Evolutionary conservation across 208 protist species (phyloP).

Genomic region (Trichomonas tenax): DNA sequence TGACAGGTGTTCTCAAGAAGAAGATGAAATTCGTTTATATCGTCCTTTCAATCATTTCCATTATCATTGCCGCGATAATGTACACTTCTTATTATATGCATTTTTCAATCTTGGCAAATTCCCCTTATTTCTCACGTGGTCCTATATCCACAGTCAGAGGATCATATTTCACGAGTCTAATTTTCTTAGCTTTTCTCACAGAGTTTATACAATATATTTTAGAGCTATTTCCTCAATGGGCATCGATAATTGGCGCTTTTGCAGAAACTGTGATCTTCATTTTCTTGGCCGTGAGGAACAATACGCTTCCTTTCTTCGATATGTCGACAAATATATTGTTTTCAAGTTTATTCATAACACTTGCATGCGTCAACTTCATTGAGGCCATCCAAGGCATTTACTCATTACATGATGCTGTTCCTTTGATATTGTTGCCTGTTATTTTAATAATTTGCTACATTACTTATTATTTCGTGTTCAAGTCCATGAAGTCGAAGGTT

Average conservation of each 20-base stretch:
- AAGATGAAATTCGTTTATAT: neutral
- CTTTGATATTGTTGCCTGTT: neutral
- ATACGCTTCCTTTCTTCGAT: neutral
- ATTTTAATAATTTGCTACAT: neutral
- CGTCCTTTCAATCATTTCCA: neutral
- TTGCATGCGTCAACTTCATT: neutral
- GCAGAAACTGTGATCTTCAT: neutral
- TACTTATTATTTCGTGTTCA: neutral
- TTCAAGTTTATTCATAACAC: neutral
- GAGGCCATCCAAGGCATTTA: no score
- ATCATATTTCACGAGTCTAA: neutral
- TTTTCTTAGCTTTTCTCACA: neutral
- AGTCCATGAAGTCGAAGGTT: neutral
- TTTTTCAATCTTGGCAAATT: neutral
- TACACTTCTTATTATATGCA: neutral
- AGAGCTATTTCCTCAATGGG: neutral
- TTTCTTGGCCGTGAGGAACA: neutral
- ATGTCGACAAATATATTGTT: neutral
- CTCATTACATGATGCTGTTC: neutral
- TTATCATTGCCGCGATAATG: no score
- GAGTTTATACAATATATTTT: neutral
- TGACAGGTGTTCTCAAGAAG: neutral
- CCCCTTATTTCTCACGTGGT: neutral
- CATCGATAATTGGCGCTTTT: neutral
- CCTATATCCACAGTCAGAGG: neutral